Percentiles rank a stretch among this genome's conserved stretches.
Conservation (phyloP, 345 rosid genomes). For the Rhodamnia argentea region DNA sequence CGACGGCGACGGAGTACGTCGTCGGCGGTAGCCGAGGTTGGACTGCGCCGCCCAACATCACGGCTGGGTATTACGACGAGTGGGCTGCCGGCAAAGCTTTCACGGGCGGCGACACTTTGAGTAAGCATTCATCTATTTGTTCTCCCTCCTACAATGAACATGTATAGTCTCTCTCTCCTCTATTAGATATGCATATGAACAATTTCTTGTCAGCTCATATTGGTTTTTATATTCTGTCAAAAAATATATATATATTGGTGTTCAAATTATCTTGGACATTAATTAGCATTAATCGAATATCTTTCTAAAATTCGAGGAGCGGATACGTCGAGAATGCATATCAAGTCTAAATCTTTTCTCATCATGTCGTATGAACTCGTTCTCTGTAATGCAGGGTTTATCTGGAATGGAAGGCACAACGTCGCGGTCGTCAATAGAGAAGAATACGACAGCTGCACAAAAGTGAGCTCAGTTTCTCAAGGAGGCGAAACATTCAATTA, state of each 20-base stretch:
- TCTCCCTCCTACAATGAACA: not conserved
- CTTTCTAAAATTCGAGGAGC: not conserved
- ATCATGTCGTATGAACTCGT: not conserved
- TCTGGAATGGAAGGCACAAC: constrained; percentile 12
- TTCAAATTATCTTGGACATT: not conserved
- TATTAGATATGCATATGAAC: not conserved
- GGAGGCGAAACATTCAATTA: too few relatives aligned
- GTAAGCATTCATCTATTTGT: not conserved
- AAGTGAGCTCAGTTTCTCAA: too few relatives aligned
- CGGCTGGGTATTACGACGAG: too few relatives aligned
- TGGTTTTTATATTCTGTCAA: too few relatives aligned
- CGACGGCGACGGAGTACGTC: not conserved
- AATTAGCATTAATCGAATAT: not conserved
- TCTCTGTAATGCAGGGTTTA: not conserved
- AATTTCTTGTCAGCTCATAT: not conserved
- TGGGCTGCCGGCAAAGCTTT: not conserved
- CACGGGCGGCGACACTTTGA: not conserved
- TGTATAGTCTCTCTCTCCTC: not conserved
- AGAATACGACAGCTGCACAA: too few relatives aligned
- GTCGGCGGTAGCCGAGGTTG: not conserved
- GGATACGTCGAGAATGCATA: fast-evolving
- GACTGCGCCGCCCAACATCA: too few relatives aligned
- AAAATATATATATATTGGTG: not conserved
- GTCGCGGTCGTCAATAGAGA: not conserved
- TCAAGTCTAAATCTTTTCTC: not conserved